phyloP scores from a whole-genome alignment of 208 protist species.

The Acanthamoeba lenticulata region DNA sequence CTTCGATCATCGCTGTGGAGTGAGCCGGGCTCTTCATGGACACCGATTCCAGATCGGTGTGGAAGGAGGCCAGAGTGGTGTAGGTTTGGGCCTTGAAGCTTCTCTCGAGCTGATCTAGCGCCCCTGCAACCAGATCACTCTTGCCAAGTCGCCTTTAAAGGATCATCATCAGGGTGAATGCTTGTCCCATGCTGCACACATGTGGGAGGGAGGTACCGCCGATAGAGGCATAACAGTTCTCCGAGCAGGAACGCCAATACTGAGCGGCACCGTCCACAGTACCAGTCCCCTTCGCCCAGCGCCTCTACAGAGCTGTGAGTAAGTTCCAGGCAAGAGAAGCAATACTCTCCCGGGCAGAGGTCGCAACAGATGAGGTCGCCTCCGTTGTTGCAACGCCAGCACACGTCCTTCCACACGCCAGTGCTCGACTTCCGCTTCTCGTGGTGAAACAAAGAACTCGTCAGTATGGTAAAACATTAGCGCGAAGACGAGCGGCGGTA shows the following conservation, averaged over 20 bases:
- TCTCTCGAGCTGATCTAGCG: not conserved
- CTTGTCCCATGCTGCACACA: not conserved
- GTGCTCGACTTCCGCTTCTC: not conserved
- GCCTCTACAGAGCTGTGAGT: not conserved
- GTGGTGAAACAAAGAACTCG: too few relatives aligned
- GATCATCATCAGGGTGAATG: not conserved
- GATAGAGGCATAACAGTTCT: not conserved
- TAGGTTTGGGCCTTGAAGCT: not conserved
- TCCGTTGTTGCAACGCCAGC: not conserved
- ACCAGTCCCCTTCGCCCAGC: not conserved
- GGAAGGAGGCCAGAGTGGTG: not conserved
- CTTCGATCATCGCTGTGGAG: not conserved
- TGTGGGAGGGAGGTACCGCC: not conserved
- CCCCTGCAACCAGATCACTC: not conserved
- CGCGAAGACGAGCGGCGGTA: not conserved
- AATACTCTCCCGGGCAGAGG: slow-evolving; percentile 3
- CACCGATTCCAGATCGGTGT: not conserved
- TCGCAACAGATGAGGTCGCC: slow-evolving; percentile 8
- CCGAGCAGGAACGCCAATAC: not conserved
- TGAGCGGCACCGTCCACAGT: not conserved
- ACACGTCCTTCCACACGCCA: not conserved
- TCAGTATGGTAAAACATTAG: not conserved
- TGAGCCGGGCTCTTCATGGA: not conserved
- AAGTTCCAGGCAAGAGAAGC: not conserved
- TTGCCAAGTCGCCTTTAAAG: not conserved